Percentiles rank a stretch among this genome's conserved stretches.
Evolutionary conservation across 176 grass and related monocot species (phyloP).

Genomic region (Elaeis guineensis): DNA sequence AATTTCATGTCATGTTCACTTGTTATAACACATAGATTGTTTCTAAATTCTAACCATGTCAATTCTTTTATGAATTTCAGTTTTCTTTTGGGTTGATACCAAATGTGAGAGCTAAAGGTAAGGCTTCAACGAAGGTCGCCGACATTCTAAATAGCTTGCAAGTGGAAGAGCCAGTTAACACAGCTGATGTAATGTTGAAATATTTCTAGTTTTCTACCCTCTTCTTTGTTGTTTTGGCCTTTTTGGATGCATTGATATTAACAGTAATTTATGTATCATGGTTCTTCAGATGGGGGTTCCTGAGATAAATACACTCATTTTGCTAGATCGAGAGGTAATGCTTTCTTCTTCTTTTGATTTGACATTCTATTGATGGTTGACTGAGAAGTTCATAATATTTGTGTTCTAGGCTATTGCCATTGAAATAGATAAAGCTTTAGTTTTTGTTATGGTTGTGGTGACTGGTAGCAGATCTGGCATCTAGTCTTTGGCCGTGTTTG

Average conservation of each 20-base stretch:
- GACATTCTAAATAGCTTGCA: conserved; percentile 89
- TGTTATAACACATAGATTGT: too few species aligned
- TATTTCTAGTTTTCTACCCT: conserved; percentile 4
- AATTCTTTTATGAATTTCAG: conserved; percentile 30
- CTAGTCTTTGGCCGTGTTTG: too few species aligned
- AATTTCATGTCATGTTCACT: too few species aligned
- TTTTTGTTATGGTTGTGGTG: too few species aligned
- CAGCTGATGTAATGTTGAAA: conserved; percentile 58
- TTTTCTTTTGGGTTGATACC: conserved; percentile 89
- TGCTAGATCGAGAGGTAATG: conserved; percentile 86
- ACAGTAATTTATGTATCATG: conserved; percentile 8
- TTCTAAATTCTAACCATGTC: too few species aligned
- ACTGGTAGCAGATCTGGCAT: too few species aligned
- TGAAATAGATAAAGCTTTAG: too few species aligned
- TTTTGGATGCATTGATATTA: conserved; percentile 16
- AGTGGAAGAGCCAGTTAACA: conserved; percentile 82
- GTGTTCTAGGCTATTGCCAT: too few species aligned
- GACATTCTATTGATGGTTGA: neutral
- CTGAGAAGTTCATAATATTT: too few species aligned
- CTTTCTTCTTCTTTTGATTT: neutral
- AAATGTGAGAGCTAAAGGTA: conserved; percentile 83
- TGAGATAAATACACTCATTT: conserved; percentile 90
- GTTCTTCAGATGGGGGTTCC: conserved; percentile 61
- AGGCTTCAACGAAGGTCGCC: conserved; percentile 68
- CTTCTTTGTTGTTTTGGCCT: conserved; percentile 12